These are phyloP conservation scores for Epichloe elymi DNA, from an alignment of 2,329 filamentous ascomycete species.

Conservation along the genomic window DNA sequence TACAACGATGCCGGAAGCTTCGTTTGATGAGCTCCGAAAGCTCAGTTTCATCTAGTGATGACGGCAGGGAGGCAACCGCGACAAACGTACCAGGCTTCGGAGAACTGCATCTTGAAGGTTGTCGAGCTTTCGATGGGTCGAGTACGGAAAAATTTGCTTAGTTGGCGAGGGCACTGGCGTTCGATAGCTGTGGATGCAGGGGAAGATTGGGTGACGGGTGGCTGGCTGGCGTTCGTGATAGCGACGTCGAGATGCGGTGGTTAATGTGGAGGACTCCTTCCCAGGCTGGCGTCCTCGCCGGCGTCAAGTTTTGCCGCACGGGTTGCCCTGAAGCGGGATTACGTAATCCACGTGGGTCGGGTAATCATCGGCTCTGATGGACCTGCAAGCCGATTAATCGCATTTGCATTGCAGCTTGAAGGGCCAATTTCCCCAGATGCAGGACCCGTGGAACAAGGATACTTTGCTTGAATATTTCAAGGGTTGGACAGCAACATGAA, in stretches of 20 bases:
- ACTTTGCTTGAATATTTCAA: too few relatives aligned
- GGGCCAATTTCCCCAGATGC: too few relatives aligned
- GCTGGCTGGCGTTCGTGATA: constrained; percentile 9
- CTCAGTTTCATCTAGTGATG: constrained; percentile 14
- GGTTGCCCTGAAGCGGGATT: background rate
- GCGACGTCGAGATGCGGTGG: constrained; percentile 15
- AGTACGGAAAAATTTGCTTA: constrained; percentile 7
- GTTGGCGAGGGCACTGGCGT: background rate
- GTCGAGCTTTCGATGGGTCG: constrained; percentile 13
- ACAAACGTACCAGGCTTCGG: constrained; percentile 65
- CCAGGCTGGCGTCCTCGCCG: constrained; percentile 25
- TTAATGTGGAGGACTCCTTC: constrained; percentile 24
- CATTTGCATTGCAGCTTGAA: background rate
- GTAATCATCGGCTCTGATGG: constrained; percentile 1
- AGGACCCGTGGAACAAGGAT: too few relatives aligned
- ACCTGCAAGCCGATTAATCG: background rate
- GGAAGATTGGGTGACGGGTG: constrained; percentile 15
- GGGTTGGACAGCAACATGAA: too few relatives aligned
- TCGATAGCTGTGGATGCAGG: constrained; percentile 7
- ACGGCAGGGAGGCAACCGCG: constrained; percentile 17
- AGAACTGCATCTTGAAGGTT: constrained; percentile 49
- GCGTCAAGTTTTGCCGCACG: constrained; percentile 29
- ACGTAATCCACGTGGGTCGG: constrained; percentile 2
- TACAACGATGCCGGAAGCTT: constrained; percentile 17
- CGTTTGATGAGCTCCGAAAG: constrained; percentile 13